phyloP scores from a whole-genome alignment of 192 early-diverging fungal genomes.

The Gryganskiella cystojenkinii region DNA sequence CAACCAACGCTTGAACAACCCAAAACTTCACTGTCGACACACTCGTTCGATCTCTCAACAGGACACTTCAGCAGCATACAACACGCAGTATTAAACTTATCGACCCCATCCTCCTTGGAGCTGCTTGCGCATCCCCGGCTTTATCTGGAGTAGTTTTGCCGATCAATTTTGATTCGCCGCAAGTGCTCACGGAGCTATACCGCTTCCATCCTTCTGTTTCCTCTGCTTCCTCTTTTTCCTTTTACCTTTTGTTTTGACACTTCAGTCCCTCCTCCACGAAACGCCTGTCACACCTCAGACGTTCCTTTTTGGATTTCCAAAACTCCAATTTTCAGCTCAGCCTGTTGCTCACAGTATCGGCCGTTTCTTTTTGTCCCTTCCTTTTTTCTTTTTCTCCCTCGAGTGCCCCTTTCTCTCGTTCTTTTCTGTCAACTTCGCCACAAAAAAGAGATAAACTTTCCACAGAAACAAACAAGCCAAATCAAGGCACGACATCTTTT shows the following conservation, averaged over 20 bases:
- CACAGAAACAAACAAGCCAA: too few relatives aligned
- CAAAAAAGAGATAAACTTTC: too few relatives aligned
- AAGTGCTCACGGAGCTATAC: too few relatives aligned
- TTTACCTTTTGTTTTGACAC: background rate
- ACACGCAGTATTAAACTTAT: too few relatives aligned
- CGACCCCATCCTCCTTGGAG: too few relatives aligned
- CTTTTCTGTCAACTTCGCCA: background rate
- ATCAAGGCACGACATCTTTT: background rate
- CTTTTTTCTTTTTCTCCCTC: background rate
- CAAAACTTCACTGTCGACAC: too few relatives aligned
- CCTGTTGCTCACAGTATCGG: constrained; percentile 13
- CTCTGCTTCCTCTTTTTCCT: background rate
- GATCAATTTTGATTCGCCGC: background rate
- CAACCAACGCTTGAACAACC: too few relatives aligned
- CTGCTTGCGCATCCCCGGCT: too few relatives aligned
- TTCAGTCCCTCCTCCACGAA: constrained; percentile 5
- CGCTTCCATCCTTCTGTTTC: background rate
- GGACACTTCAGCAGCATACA: too few relatives aligned
- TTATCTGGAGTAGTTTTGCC: too few relatives aligned
- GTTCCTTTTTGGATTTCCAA: constrained; percentile 51
- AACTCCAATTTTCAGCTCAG: constrained; percentile 51
- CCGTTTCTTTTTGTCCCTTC: background rate
- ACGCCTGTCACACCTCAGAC: background rate
- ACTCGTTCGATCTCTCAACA: too few relatives aligned
- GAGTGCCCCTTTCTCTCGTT: background rate